A percentile compares a stretch with the other conserved stretches of the same genome.
Evolutionary conservation across 2,329 filamentous ascomycete species (phyloP).

Genomic region (Trichophyton rubrum): DNA sequence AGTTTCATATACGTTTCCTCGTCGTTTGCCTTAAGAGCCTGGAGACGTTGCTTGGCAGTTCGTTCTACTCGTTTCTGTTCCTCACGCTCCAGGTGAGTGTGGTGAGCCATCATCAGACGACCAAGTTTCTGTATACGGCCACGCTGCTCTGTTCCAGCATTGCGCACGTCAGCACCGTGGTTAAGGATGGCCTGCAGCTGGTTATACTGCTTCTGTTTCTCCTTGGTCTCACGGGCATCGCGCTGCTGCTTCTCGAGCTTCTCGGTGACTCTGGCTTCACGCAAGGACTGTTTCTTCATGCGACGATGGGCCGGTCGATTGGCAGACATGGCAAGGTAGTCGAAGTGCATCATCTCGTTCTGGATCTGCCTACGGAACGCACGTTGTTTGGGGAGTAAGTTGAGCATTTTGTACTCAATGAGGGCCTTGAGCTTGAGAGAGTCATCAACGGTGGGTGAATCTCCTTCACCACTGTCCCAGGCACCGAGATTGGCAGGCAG

Average conservation of each 20-base stretch:
- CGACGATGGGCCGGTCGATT: slow-evolving; percentile 83
- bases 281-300: slow-evolving; percentile 92
- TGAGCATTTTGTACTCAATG: slow-evolving; percentile 89
- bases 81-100: slow-evolving; percentile 96
- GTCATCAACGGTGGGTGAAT: slow-evolving; percentile 58
- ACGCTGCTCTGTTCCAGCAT: slow-evolving; percentile 53
- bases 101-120: slow-evolving; percentile 75
- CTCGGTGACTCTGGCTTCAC: slow-evolving; percentile 93
- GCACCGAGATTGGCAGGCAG: slow-evolving; percentile 75
- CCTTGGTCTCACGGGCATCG: slow-evolving; percentile 85
- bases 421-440: slow-evolving; percentile 75
- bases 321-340: slow-evolving; percentile 93
- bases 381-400: slow-evolving; percentile 77
- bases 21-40: slow-evolving; percentile 96
- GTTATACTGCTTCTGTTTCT: slow-evolving; percentile 94
- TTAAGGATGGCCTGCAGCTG: slow-evolving; percentile 77
- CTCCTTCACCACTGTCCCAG: slow-evolving; percentile 64
- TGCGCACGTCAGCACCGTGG: slow-evolving; percentile 66
- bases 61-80: slow-evolving; percentile 97
- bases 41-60: slow-evolving; percentile 97
- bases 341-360: slow-evolving; percentile 84
- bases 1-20: slow-evolving; percentile 98
- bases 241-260: slow-evolving; percentile 98
- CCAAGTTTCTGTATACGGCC: slow-evolving; percentile 74
- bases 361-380: slow-evolving; percentile 75